Evolutionary conservation across 495 filamentous ascomycete genomes (phyloP), one percentile per base, ranked within the genome.

Genomic region (Aspergillus avenaceus): DNA sequence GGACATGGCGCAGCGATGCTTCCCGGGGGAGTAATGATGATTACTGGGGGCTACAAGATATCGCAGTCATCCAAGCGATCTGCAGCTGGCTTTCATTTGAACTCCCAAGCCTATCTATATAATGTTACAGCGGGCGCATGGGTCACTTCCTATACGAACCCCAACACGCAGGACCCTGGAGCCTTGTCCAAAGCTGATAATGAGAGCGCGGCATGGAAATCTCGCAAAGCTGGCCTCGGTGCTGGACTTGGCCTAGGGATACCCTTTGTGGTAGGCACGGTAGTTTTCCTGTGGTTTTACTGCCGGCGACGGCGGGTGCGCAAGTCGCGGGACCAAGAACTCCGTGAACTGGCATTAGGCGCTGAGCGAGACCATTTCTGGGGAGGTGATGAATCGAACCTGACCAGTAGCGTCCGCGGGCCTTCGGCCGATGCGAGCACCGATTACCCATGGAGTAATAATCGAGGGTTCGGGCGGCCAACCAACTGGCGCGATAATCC

Each of bases 1-100:
- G 92, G 92, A 4, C 92, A 97, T 64, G 92, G 86, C 2, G 88
- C 89, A 4, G 79, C 74, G 5, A 80, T 96, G 75, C 77, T 97
- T 13, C 85, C 88, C 16, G 92, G 91, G 2, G 87, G 85, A 53
- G 79, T 96, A 0, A 89, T 97, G 87, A 88, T 97, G 86, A 71
- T 95, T 23, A 77, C 84, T 37, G 92, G 92, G 13, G 92, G 92
- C 2, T 90, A 87, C 53, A 71, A 60, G 8, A 95, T 96, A 47
- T 66, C 80, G 7, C 58, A 69, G 14, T 68, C 79, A 3, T 66
- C 60, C 5, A 78, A 71, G 65, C 67, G 65, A 54, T 60, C 49
- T 52, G 58, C 53, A 55, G 58, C 64, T 60, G 50, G 59, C 42
- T 55, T 47, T 14, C 50, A 54, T 43, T 47, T 49, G 23, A 84